phyloP scores from a whole-genome alignment of 352 stramenopile species.

The Phytopythium chamaehyphon region DNA sequence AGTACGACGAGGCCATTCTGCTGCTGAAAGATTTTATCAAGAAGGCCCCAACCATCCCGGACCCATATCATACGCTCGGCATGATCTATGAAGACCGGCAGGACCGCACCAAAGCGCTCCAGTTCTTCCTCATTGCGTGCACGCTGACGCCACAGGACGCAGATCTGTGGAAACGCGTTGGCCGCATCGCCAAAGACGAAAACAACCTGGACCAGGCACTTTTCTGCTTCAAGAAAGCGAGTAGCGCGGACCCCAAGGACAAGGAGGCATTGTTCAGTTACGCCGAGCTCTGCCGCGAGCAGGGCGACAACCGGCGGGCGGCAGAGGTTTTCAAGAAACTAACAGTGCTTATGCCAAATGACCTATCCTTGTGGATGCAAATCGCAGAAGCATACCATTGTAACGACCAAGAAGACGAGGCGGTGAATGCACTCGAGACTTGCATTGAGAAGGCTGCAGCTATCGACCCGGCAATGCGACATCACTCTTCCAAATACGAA shows the following conservation, averaged over 20 bases:
- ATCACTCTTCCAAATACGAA: slow-evolving; percentile 74
- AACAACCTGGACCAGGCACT: slow-evolving; percentile 83
- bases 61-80: slow-evolving; percentile 82
- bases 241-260: slow-evolving; percentile 74
- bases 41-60: slow-evolving; percentile 81
- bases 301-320: slow-evolving; percentile 72
- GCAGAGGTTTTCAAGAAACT: slow-evolving; percentile 83
- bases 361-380: slow-evolving; percentile 84
- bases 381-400: slow-evolving; percentile 85
- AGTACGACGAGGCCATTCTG: slow-evolving; percentile 78
- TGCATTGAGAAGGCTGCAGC: slow-evolving; percentile 79
- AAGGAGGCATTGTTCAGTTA: slow-evolving; percentile 81
- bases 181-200: slow-evolving; percentile 81
- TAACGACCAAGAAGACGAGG: slow-evolving; percentile 84
- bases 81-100: slow-evolving; percentile 88
- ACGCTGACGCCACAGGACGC: slow-evolving; percentile 77
- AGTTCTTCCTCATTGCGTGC: slow-evolving; percentile 86
- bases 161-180: slow-evolving; percentile 83
- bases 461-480: slow-evolving; percentile 43
- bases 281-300: slow-evolving; percentile 71
- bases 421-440: slow-evolving; percentile 77
- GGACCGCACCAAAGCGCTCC: slow-evolving; percentile 73
- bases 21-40: slow-evolving; percentile 89
- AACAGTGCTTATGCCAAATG: slow-evolving; percentile 56
- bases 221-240: slow-evolving; percentile 85